Evolutionary conservation across 768 basidiomycete genomes (phyloP).

Genomic region (Boletus coccyginus): DNA sequence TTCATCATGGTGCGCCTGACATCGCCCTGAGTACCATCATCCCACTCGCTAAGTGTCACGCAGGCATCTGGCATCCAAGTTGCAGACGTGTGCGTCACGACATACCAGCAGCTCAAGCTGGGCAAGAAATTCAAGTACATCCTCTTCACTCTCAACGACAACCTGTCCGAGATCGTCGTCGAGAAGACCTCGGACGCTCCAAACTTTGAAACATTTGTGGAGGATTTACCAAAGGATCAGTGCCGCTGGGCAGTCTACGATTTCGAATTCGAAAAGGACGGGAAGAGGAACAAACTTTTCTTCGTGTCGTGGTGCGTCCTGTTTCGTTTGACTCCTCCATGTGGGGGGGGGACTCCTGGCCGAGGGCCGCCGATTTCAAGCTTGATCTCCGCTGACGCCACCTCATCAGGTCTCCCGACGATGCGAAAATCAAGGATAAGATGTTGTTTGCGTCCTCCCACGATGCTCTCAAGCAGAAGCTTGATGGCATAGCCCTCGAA

Average conservation of each 20-base stretch:
- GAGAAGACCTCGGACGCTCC: constrained; percentile 52
- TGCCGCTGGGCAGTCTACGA: constrained; percentile 94
- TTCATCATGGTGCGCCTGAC: constrained; percentile 25
- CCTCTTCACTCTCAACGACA: constrained; percentile 65
- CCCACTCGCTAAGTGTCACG: not conserved
- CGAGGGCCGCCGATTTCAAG: not conserved
- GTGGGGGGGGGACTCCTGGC: too few relatives aligned
- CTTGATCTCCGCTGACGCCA: not conserved
- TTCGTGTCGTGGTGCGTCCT: constrained; percentile 74
- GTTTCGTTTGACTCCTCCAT: not conserved
- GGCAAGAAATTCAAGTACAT: constrained; percentile 73
- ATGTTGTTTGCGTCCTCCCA: constrained; percentile 92
- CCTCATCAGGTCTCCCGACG: constrained; percentile 75
- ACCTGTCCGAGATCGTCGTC: constrained; percentile 72
- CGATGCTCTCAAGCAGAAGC: constrained; percentile 67
- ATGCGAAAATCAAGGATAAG: constrained; percentile 83
- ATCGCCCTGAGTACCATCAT: not conserved
- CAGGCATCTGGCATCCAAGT: constrained; percentile 44
- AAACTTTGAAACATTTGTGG: constrained; percentile 72
- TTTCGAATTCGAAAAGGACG: constrained; percentile 75
- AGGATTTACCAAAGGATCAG: constrained; percentile 66
- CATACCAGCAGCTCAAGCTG: constrained; percentile 23
- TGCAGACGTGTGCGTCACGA: constrained; percentile 46
- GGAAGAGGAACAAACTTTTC: constrained; percentile 79
- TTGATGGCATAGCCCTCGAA: constrained; percentile 77